A percentile compares a stretch with the other conserved stretches of the same genome.
Evolutionary conservation across 1,284 basidiomycete species (phyloP).

Genomic region (Pyrrhoderma lamaoense): DNA sequence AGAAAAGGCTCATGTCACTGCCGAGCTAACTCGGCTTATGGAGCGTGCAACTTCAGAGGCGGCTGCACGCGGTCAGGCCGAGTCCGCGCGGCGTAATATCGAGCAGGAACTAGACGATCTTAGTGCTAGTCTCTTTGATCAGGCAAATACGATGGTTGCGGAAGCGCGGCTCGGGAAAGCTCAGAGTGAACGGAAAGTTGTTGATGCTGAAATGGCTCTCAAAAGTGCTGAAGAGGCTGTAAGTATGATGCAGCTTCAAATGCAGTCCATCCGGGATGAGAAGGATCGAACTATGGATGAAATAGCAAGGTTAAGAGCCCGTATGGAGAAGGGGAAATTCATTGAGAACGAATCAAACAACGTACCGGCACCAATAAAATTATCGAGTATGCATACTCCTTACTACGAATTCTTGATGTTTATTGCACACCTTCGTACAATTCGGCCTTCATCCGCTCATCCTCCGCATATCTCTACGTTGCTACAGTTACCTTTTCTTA

Average conservation of each 20-base stretch:
- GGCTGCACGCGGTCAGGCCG: constrained; percentile 83
- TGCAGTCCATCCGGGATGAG: constrained; percentile 65
- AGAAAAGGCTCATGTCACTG: constrained; percentile 84
- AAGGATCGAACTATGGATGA: constrained; percentile 52
- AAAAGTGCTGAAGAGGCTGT: constrained; percentile 84
- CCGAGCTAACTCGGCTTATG: constrained; percentile 91
- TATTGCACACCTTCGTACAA: constrained; percentile 69
- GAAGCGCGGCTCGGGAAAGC: constrained; percentile 75
- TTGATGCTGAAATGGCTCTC: constrained; percentile 74
- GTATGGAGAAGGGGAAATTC: constrained; percentile 67
- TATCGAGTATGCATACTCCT: constrained; percentile 66
- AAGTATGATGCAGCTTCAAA: constrained; percentile 74
- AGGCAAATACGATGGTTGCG: constrained; percentile 91
- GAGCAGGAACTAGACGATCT: constrained; percentile 91
- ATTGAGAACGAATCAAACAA: constrained; percentile 32
- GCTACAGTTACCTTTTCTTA: constrained; percentile 76
- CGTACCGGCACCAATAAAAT: constrained; percentile 27
- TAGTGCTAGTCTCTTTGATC: constrained; percentile 79
- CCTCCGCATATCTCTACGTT: constrained; percentile 65
- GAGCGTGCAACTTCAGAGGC: constrained; percentile 93
- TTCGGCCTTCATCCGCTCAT: constrained; percentile 53
- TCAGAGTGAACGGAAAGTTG: constrained; percentile 76
- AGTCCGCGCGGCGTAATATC: constrained; percentile 74
- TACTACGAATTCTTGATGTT: constrained; percentile 86
- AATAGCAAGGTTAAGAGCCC: constrained; percentile 39